Base-by-base conservation (phyloP, 495 filamentous ascomycete genomes). In the Pseudotulostoma volvatum region DNA sequence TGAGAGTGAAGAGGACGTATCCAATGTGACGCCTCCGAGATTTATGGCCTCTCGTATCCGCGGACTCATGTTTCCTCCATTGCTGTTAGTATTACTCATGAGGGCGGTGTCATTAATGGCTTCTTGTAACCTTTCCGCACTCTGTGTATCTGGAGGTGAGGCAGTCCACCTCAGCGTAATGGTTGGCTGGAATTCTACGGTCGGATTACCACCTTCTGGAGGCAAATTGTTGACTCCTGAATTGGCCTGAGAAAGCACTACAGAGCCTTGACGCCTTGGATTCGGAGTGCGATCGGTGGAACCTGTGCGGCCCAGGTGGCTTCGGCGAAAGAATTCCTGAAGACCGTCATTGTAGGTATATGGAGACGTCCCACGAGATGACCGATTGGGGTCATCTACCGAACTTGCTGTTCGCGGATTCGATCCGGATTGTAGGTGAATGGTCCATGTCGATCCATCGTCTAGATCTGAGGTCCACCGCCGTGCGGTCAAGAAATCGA, bases 401-500 rank as follows among this genome's bases (percentile, higher is more conserved):
- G 49, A 44, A 51, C 51, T 51, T 36, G 53, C 46, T 36, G 51
- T 34, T 33, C 59, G 57, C 32, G 60, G 50, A 45, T 47, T 61
- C 59, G 40, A 47, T 32, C 39, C 48, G 45, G 49, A 41, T 33
- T 45, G 51, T 31, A 53, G 47, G 39, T 58, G 52, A 37, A 42
- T 36, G 39, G 40, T 47, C 30, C 47, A 41, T 42, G 57, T 58
- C 0, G 52, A 40, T 17, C 54, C 50, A 36, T 57, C 58, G 42
- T 63, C 59, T 25, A 51, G 31, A 39, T 55, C 50, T 30, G 59
- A 51, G 5, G 58, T 53, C 54, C 51, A 64, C 18, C 63, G 59
- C 25, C 61, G 59, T 11, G 61, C 59, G 37, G 62, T 68, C 41
- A 77, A 51, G 43, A 67, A 69, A 17, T 77, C 73, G 37, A 77